Evolutionary conservation across 2,329 filamentous ascomycete genomes (phyloP), one percentile per base, ranked within the genome.

Genomic region (Lachnellula cervina): DNA sequence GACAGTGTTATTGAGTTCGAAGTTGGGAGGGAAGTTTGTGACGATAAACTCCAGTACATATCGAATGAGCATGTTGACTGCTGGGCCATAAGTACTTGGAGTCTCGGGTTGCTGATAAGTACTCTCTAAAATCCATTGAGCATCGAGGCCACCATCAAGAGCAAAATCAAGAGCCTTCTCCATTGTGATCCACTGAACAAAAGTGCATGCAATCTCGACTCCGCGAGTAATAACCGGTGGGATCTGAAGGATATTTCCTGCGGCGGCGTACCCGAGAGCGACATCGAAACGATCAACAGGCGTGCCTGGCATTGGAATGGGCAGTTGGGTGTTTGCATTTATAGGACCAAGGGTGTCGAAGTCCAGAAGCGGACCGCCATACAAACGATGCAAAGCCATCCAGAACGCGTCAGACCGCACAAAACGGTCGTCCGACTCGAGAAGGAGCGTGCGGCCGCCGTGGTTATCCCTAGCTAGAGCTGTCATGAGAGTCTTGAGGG

Each of bases 251-350:
- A 82, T 72, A 49, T 80, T 74, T 0, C 84, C 86, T 5, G 83
- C 80, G 25, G 84, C 83, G 46, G 84, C 79, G 64, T 88, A 87
- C 23, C 82, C 82, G 19, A 89, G 70, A n/a, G 79, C 79, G 59
- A 81, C 80, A 34, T 77, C 72, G 56, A 83, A 76, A 19, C 74
- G 76, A 7, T 79, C 76, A 35, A 21, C 66, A 62, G 45, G 70
- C 60, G 49, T 73, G 69, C 21, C 76, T 71, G 52, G 74, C 70
- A 64, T 66, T 75, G 64, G 66, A 59, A 57, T 66, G 52, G 63
- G 66, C 42, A 53, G 47, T 44, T 61, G 63, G 17, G 57, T 51
- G 25, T 49, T 51, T 14, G 58, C 17, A n/a, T 60, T 56, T 37
- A 56, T 50, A 28, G 54, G 43, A 49, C 55, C 54, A 25, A 59